Conservation (phyloP, 1,284 basidiomycete genomes). For the Schizopora paradoxa region DNA sequence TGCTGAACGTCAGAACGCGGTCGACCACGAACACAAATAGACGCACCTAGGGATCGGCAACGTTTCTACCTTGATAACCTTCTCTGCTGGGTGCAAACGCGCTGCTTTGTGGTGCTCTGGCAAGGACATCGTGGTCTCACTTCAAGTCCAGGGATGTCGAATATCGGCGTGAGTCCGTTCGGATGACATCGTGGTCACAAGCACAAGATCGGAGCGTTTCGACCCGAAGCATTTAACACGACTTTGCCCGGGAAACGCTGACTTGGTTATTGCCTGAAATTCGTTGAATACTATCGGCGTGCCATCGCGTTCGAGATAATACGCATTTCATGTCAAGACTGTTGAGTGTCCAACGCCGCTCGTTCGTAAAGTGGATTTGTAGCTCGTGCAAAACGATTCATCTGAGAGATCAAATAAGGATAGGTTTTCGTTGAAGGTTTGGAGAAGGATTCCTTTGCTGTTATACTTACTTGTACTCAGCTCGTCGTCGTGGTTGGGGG, state of each 20-base stretch:
- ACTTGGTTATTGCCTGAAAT: background rate
- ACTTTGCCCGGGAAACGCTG: background rate
- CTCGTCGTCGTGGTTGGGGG: too few species aligned
- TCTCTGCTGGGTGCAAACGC: conserved; percentile 5
- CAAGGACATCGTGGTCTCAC: background rate
- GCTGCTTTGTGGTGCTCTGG: conserved; percentile 6
- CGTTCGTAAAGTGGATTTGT: too few species aligned
- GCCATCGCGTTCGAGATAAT: background rate
- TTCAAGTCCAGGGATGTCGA: background rate
- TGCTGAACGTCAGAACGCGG: conserved; percentile 24
- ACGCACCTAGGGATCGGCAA: conserved; percentile 10
- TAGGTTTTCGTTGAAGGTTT: too few species aligned
- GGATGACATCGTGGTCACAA: background rate
- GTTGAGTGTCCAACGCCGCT: too few species aligned
- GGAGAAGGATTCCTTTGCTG: too few species aligned
- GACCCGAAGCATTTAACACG: background rate
- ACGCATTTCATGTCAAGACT: too few species aligned
- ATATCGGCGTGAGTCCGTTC: background rate
- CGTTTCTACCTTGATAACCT: conserved; percentile 4
- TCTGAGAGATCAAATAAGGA: too few species aligned
- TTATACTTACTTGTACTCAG: too few species aligned
- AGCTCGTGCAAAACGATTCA: too few species aligned
- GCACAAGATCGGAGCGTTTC: background rate
- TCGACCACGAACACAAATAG: background rate
- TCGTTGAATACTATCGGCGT: background rate